Base-by-base conservation (phyloP, 2,329 filamentous ascomycete genomes). In the Botrytis cinerea region DNA sequence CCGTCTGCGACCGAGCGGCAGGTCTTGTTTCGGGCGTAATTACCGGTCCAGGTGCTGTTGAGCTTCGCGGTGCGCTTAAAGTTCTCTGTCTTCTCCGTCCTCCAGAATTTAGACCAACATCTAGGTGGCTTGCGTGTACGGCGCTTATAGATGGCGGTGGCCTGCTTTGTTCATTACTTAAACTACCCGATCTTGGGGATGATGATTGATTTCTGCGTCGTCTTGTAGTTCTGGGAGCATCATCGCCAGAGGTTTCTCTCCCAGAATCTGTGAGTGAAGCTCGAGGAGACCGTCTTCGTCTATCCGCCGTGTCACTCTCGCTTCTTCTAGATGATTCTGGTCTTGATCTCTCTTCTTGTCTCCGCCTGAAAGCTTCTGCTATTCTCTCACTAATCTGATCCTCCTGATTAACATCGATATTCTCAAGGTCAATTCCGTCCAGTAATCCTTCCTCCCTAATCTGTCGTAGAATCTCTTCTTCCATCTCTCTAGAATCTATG, bases 341-440 rank as follows among this genome's bases (percentile, higher is more conserved):
- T 20, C 87, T 85, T n/a, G 85, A 81, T 74, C 88, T 84, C 75
- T 91, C 89, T 61, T 87, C 88, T 79, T 97, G 93, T 45, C 93
- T 87, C 75, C 93, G 88, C 73, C 93, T 86, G 80, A 97, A 97
- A 2, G 94, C 94, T 79, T 97, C 93, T 2, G 94, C 95, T 78
- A 98, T 97, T 74, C 92, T 90, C 79, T 95, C 92, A 76, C 93
- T 97, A 25, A 98, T 89, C 79, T 97, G 93, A 79, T 98, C 94
- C 80, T 98, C 94, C 79, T 94, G 93, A 67, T 86, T 89, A 25
- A 94, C 86, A 75, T 95, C 94, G 71, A 98, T 90, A 76, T 95
- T 95, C 78, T 96, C 93, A 72, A 98, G 84, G 80, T 98, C 95
- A 64, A 98, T 90, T 28, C 94, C 95, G 78, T 98, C 93, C 48